Evolutionary conservation across 257 asterid genomes (phyloP).

Genomic region (Striga asiatica): DNA sequence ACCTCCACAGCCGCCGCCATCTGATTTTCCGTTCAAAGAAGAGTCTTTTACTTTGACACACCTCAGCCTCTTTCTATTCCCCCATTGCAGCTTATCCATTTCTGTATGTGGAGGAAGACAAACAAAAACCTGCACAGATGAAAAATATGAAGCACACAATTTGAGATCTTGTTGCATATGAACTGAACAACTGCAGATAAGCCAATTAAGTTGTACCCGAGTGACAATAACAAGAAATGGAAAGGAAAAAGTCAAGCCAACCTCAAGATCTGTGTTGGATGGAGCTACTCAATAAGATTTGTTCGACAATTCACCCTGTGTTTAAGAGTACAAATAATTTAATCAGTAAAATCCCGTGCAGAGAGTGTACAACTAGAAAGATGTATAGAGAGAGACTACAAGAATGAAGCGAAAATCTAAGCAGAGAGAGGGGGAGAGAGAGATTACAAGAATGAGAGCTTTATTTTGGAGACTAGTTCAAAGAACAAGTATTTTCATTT

Average conservation of each 20-base stretch:
- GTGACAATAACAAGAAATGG: constrained; percentile 10
- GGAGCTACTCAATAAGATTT: background rate
- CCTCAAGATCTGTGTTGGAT: constrained; percentile 36
- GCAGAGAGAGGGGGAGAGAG: background rate
- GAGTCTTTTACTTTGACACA: constrained; percentile 56
- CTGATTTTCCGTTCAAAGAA: constrained; percentile 36
- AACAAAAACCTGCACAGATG: constrained; percentile 15
- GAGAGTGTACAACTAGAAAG: background rate
- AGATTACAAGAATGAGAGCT: background rate
- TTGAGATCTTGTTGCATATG: constrained; percentile 19
- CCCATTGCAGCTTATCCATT: constrained; percentile 82
- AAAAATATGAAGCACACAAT: constrained; percentile 11
- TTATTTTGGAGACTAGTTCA: background rate
- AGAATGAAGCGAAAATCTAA: no score
- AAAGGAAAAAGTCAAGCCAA: constrained; percentile 24
- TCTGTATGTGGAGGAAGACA: background rate
- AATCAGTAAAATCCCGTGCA: constrained; percentile 25
- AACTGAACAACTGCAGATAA: background rate
- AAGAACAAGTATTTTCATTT: background rate
- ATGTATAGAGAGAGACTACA: background rate
- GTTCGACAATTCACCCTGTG: background rate
- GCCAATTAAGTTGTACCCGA: background rate
- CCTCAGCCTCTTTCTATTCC: constrained; percentile 69
- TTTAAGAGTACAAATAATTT: constrained; percentile 8
- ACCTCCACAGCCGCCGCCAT: constrained; percentile 29